Conservation (phyloP, 2,329 filamentous ascomycete species). For the Fusarium vanettenii region DNA sequence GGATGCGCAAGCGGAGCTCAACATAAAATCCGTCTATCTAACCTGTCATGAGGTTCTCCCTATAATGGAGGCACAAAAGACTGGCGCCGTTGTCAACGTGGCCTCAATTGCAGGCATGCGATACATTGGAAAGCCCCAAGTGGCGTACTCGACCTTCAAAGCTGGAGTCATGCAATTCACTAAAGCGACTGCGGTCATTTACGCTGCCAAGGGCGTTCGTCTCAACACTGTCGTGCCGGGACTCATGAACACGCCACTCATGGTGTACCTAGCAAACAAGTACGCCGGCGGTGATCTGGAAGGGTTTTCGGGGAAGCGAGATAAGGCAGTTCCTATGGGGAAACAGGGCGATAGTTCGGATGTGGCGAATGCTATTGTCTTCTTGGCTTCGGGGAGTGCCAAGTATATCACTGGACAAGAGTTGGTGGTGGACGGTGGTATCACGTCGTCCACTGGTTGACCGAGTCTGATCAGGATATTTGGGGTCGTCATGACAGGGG, state of each 20-base stretch:
- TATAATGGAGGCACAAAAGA: not conserved
- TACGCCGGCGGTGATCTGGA: not conserved
- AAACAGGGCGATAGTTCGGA: not conserved
- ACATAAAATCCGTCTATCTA: not conserved
- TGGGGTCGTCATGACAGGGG: not conserved
- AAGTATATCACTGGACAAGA: not conserved
- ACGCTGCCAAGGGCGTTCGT: not conserved
- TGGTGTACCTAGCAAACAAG: not conserved
- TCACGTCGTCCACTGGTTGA: not conserved
- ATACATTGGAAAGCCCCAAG: not conserved
- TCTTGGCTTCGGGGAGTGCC: not conserved
- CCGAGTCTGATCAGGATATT: not conserved
- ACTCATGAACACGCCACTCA: not conserved
- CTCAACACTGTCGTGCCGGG: not conserved
- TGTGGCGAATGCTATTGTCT: not conserved
- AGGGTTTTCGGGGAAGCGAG: not conserved
- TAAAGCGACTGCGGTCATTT: not conserved
- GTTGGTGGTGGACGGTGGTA: not conserved
- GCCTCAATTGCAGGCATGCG: not conserved
- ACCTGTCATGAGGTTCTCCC: not conserved
- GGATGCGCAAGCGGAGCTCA: not conserved
- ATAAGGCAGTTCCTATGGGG: not conserved
- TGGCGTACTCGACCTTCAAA: not conserved
- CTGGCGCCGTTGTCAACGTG: not conserved
- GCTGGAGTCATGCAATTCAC: not conserved